Evolutionary conservation across 129 eudicot genomes (phyloP).

Genomic region (Sambucus nigra): DNA sequence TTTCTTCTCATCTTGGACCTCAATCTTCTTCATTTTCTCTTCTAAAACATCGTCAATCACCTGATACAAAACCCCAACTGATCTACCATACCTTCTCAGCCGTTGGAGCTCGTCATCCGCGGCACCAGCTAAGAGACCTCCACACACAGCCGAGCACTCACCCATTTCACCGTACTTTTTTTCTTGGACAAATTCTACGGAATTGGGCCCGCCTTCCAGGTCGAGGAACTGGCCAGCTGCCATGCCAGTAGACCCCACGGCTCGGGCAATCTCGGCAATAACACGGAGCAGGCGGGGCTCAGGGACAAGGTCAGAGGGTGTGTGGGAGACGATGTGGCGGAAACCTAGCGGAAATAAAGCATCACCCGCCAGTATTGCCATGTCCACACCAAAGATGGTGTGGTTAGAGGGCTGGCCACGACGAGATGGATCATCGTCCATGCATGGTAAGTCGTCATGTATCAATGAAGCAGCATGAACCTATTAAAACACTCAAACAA

Average conservation of each 20-base stretch:
- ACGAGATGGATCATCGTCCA: slow-evolving; percentile 91
- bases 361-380: slow-evolving; percentile 95
- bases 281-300: slow-evolving; percentile 68
- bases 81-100: slow-evolving; percentile 71
- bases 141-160: slow-evolving; percentile 89
- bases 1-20: slow-evolving; percentile 12
- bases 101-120: slow-evolving; percentile 60
- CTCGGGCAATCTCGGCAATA: slow-evolving; percentile 78
- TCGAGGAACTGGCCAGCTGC: slow-evolving; percentile 92
- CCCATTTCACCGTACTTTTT: slow-evolving; percentile 95
- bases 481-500: slow-evolving; percentile 23
- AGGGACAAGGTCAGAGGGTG: slow-evolving; percentile 70
- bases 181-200: slow-evolving; percentile 69
- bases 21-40: slow-evolving; percentile 22
- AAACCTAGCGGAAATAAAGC: slow-evolving; percentile 94
- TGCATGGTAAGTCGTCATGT: slow-evolving; percentile 93
- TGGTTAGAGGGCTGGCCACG: slow-evolving; percentile 91
- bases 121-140: slow-evolving; percentile 82
- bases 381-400: slow-evolving; percentile 75
- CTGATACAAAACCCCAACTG: slow-evolving; percentile 81
- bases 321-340: slow-evolving; percentile 86
- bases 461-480: slow-evolving; percentile 91
- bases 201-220: slow-evolving; percentile 74
- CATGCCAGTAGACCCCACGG: slow-evolving; percentile 98
- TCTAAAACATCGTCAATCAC: slow-evolving; percentile 74